Evolutionary conservation across 108 stramenopile species (phyloP).

Genomic region (Skeletonema grethae): DNA sequence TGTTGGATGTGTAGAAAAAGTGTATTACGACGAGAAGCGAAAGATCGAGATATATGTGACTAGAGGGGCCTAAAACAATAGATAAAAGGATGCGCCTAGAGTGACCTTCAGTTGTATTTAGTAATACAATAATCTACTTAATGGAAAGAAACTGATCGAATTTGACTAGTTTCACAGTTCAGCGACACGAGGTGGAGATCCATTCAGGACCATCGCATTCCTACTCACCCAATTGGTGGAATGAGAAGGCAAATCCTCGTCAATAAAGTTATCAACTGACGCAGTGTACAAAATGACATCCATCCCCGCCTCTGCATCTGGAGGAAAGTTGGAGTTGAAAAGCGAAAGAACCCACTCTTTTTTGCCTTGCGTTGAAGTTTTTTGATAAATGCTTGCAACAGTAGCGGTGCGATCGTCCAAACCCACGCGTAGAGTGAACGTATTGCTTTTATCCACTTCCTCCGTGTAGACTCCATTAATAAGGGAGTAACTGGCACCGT

Average conservation of each 20-base stretch:
- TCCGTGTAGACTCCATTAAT: neutral
- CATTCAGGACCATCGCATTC: neutral
- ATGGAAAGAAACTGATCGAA: neutral
- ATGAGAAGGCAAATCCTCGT: neutral
- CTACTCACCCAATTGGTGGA: neutral
- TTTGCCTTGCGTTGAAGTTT: neutral
- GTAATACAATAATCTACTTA: neutral
- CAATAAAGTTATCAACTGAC: neutral
- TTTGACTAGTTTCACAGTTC: neutral
- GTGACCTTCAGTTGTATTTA: neutral
- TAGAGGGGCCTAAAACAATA: slow-evolving; percentile 12
- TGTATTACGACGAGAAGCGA: slow-evolving; percentile 29
- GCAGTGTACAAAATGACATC: neutral
- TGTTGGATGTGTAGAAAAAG: slow-evolving; percentile 39
- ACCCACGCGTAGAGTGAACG: neutral
- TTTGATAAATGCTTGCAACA: neutral
- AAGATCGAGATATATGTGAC: slow-evolving; percentile 48
- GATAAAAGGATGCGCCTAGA: neutral
- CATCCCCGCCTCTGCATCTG: neutral
- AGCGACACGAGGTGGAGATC: neutral
- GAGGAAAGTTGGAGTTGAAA: neutral
- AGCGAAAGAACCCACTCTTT: neutral
- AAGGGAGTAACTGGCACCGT: neutral
- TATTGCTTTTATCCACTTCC: neutral
- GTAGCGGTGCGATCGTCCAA: neutral